Evolutionary conservation across 192 early-diverging fungal species (phyloP).

Genomic region (Umbelopsis sp.): DNA sequence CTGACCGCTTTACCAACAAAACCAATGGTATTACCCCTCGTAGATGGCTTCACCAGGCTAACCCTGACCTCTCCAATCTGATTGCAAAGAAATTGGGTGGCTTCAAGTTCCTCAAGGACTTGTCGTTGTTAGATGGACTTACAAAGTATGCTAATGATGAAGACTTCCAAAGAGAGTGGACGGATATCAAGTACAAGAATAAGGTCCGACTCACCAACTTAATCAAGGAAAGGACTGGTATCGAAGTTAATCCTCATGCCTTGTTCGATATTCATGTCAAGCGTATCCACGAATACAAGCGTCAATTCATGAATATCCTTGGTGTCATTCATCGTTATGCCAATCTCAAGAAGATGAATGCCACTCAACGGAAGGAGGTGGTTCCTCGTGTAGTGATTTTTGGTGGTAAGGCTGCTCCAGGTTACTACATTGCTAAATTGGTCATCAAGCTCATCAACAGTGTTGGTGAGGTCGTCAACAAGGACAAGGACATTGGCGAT

Average conservation of each 20-base stretch:
- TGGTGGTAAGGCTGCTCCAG: slow-evolving; percentile 96
- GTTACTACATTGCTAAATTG: slow-evolving; percentile 98
- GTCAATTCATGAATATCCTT: slow-evolving; percentile 99
- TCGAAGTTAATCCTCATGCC: slow-evolving; percentile 82
- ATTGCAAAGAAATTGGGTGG: slow-evolving; percentile 81
- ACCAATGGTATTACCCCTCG: slow-evolving; percentile 98
- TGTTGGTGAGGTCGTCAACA: slow-evolving; percentile 87
- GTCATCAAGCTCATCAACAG: slow-evolving; percentile 99
- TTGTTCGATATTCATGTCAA: slow-evolving; percentile 98
- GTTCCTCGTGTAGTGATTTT: slow-evolving; percentile 92
- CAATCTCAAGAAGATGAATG: slow-evolving; percentile 76
- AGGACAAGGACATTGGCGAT: slow-evolving; percentile 77
- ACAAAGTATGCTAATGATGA: slow-evolving; percentile 63
- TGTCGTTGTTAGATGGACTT: slow-evolving; percentile 67
- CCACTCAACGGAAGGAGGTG: slow-evolving; percentile 62
- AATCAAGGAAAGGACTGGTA: slow-evolving; percentile 68
- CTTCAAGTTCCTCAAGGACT: slow-evolving; percentile 77
- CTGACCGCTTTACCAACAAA: slow-evolving; percentile 91
- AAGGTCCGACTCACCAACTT: slow-evolving; percentile 89
- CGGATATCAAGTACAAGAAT: slow-evolving; percentile 87
- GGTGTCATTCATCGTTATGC: slow-evolving; percentile 94
- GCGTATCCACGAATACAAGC: slow-evolving; percentile 99
- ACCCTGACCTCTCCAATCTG: slow-evolving; percentile 81
- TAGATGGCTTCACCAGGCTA: slow-evolving; percentile 96
- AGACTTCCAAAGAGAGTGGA: slow-evolving; percentile 84